phyloP scores from a whole-genome alignment of 2,329 filamentous ascomycete genomes.

The Cladosporium sp. region DNA sequence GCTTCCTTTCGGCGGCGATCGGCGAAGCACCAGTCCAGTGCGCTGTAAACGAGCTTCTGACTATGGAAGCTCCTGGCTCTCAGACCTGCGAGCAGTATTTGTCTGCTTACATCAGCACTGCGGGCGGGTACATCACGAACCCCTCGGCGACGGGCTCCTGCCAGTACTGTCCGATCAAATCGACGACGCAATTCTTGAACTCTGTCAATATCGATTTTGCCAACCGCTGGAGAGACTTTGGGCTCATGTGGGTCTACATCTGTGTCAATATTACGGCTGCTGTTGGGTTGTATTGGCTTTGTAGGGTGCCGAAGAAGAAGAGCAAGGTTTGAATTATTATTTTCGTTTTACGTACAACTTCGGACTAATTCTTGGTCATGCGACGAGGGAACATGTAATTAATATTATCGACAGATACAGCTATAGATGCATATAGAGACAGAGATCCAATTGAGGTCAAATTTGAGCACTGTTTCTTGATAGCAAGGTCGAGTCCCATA shows the following conservation, averaged over 20 bases:
- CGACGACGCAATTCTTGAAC: slow-evolving; percentile 43
- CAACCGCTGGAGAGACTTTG: slow-evolving; percentile 63
- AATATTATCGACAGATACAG: too few species aligned
- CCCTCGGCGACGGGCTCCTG: slow-evolving; percentile 39
- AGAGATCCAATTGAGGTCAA: too few species aligned
- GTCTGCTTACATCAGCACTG: slow-evolving; percentile 29
- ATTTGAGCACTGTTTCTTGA: too few species aligned
- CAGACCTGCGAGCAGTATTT: slow-evolving; percentile 42
- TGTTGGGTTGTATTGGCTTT: slow-evolving; percentile 57
- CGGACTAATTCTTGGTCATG: too few species aligned
- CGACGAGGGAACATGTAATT: too few species aligned
- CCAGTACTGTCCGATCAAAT: slow-evolving; percentile 41
- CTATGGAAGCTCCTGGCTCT: slow-evolving; percentile 33
- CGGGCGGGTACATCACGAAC: slow-evolving; percentile 39
- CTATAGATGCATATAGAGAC: too few species aligned
- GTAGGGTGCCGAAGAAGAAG: slow-evolving; percentile 43
- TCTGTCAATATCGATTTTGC: slow-evolving; percentile 37
- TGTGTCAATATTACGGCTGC: slow-evolving; percentile 57
- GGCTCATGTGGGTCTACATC: slow-evolving; percentile 63
- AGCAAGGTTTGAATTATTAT: not conserved
- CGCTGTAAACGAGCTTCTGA: slow-evolving; percentile 34
- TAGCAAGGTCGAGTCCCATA: too few species aligned
- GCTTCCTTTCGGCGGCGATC: slow-evolving; percentile 35
- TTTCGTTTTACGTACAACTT: too few species aligned
- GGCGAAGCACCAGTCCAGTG: slow-evolving; percentile 44